A percentile compares a stretch with the other conserved stretches of the same genome.
Conservation (phyloP, 1,284 basidiomycete species). For the Ustilago esculenta region DNA sequence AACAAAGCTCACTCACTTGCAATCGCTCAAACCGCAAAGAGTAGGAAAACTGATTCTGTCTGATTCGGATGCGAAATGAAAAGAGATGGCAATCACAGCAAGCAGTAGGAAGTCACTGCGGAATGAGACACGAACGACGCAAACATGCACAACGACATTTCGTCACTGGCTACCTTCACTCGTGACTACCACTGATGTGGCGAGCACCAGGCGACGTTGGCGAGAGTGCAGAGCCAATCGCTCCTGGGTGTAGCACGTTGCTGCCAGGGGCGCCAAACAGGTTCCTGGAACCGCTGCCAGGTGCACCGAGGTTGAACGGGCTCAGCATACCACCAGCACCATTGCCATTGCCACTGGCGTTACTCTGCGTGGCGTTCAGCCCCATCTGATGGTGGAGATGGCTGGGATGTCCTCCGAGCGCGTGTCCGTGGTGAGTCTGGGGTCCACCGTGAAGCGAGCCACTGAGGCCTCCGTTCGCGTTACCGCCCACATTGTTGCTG, state of each 20-base stretch:
- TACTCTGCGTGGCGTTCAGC: constrained; percentile 2
- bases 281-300: constrained; percentile 31
- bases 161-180: constrained; percentile 4
- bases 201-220: constrained; percentile 38
- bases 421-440: constrained; percentile 18
- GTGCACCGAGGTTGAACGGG: constrained; percentile 35
- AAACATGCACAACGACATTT: background rate
- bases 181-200: constrained; percentile 33
- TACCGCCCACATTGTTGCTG: constrained; percentile 13
- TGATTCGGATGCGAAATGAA: constrained; percentile 14
- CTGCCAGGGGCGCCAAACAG: constrained; percentile 44
- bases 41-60: constrained; percentile 8
- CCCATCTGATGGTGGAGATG: constrained; percentile 24
- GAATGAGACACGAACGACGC: no score
- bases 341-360: constrained; percentile 7
- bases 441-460: constrained; percentile 19
- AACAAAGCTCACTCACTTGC: no score
- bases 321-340: constrained; percentile 19
- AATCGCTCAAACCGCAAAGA: no score
- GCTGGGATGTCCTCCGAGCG: constrained; percentile 13
- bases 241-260: constrained; percentile 28
- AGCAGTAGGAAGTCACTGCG: no score
- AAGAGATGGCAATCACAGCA: background rate
- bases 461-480: constrained; percentile 18
- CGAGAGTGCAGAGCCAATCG: constrained; percentile 42